These are phyloP conservation scores for Yueomyces sp. DNA, from an alignment of 805 yeast genomes.

Conservation along the genomic window DNA sequence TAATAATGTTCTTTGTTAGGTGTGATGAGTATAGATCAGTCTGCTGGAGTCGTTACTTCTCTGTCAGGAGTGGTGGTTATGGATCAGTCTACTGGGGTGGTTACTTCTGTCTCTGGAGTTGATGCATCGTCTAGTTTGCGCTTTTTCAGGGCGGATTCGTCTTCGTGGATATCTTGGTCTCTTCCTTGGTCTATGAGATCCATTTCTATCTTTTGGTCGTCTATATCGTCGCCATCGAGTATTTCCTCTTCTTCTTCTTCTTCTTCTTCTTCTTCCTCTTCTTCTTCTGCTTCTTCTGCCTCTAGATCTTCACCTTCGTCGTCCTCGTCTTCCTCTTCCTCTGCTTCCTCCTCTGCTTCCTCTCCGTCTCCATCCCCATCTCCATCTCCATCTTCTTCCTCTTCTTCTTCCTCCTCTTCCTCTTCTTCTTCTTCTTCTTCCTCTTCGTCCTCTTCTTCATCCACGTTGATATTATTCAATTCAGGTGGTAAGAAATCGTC, in stretches of 20 bases:
- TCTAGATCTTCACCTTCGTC: constrained; percentile 23
- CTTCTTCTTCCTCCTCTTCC: constrained; percentile 36
- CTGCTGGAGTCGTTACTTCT: no score
- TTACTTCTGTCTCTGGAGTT: no score
- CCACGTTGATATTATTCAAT: constrained; percentile 50
- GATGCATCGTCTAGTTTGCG: no score
- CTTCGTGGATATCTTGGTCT: not conserved
- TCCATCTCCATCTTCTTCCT: constrained; percentile 29
- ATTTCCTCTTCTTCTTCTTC: constrained; percentile 10
- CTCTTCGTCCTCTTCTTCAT: constrained; percentile 40
- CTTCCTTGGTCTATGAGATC: not conserved
- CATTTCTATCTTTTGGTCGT: constrained; percentile 1
- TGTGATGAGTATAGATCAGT: no score
- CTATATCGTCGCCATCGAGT: constrained; percentile 1
- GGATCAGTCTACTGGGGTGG: no score
- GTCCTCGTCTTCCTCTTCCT: constrained; percentile 25
- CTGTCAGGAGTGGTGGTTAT: no score
- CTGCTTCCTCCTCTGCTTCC: constrained; percentile 29
- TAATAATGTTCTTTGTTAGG: no score
- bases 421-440: constrained; percentile 33
- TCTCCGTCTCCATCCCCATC: constrained; percentile 30
- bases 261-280: constrained; percentile 17
- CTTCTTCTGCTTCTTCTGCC: constrained; percentile 19
- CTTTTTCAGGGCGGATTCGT: no score
- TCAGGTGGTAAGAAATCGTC: constrained; percentile 55